Evolutionary conservation across 805 yeast genomes (phyloP).

Genomic region (Kluyveromyces dobzhanskii): DNA sequence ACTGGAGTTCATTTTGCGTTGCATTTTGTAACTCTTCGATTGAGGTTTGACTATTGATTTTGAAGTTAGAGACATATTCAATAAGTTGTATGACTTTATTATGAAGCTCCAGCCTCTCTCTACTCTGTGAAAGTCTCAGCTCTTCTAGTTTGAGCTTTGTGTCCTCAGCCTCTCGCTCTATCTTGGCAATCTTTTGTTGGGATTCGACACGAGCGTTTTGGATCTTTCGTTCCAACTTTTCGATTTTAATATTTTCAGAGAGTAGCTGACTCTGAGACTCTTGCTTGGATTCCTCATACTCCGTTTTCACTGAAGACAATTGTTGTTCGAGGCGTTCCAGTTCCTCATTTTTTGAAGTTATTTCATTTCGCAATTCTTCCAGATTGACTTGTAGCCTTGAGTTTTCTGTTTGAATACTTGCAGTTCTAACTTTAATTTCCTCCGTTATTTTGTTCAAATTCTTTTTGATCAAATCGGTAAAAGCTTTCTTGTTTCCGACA

Average conservation of each 20-base stretch:
- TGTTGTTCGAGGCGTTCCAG: conserved; percentile 51
- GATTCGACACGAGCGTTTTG: conserved; percentile 38
- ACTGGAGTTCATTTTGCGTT: not conserved
- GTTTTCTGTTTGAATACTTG: conserved; percentile 14
- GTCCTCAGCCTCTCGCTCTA: conserved; percentile 42
- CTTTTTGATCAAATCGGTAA: conserved; percentile 23
- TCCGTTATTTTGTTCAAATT: conserved; percentile 26
- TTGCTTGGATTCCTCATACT: conserved; percentile 47
- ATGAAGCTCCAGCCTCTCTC: conserved; percentile 41
- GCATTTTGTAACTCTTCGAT: conserved; percentile 37
- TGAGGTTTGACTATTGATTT: conserved; percentile 55
- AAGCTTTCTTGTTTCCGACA: conserved; percentile 8
- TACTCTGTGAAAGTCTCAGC: conserved; percentile 37
- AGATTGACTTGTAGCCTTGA: conserved; percentile 42
- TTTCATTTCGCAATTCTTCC: conserved; percentile 46
- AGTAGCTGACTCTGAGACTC: conserved; percentile 43
- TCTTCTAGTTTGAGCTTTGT: conserved; percentile 47
- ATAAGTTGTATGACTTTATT: conserved; percentile 50
- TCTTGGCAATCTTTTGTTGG: conserved; percentile 41
- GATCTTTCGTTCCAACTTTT: conserved; percentile 51
- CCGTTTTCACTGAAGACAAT: conserved; percentile 42
- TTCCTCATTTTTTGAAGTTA: conserved; percentile 48
- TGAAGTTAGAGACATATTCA: conserved; percentile 53
- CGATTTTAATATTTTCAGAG: conserved; percentile 52
- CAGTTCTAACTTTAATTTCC: conserved; percentile 28